Conservation (phyloP, 192 early-diverging fungal genomes). For the Podila minutissima region DNA sequence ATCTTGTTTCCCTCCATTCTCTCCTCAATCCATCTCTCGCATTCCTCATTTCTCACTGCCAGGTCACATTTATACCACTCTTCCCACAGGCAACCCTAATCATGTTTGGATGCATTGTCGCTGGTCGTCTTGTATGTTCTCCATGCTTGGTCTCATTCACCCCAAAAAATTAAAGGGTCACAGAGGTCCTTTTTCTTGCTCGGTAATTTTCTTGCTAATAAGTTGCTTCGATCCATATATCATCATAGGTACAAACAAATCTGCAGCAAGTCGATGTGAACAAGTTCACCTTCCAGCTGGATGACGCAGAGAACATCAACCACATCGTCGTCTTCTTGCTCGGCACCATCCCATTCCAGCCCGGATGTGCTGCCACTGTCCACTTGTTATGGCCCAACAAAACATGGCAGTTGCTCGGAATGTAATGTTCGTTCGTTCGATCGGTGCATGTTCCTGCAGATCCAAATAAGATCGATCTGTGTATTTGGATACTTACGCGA, state of each 20-base stretch:
- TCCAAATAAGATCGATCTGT: neutral
- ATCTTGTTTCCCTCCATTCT: constrained; percentile 3
- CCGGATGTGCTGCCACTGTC: constrained; percentile 92
- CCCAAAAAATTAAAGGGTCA: too few species aligned
- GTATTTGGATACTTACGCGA: neutral
- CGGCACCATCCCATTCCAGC: constrained; percentile 86
- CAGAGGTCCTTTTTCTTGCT: neutral
- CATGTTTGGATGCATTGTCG: constrained; percentile 96
- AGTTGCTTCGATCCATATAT: neutral
- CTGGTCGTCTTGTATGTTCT: constrained; percentile 77
- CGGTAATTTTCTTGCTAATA: neutral
- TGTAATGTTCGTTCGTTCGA: constrained; percentile 47
- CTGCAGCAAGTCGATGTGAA: constrained; percentile 87
- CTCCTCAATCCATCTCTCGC: neutral
- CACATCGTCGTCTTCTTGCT: constrained; percentile 95
- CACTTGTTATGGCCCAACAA: constrained; percentile 91
- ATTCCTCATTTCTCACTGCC: neutral
- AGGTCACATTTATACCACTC: neutral
- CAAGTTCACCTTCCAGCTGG: constrained; percentile 92
- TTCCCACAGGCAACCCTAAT: neutral
- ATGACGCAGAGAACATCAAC: constrained; percentile 88
- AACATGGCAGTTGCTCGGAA: constrained; percentile 81
- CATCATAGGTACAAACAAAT: constrained; percentile 86
- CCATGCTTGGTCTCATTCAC: neutral
- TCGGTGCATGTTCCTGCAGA: neutral